phyloP scores from a whole-genome alignment of 139 green algal species.

The Closterium sp. region DNA sequence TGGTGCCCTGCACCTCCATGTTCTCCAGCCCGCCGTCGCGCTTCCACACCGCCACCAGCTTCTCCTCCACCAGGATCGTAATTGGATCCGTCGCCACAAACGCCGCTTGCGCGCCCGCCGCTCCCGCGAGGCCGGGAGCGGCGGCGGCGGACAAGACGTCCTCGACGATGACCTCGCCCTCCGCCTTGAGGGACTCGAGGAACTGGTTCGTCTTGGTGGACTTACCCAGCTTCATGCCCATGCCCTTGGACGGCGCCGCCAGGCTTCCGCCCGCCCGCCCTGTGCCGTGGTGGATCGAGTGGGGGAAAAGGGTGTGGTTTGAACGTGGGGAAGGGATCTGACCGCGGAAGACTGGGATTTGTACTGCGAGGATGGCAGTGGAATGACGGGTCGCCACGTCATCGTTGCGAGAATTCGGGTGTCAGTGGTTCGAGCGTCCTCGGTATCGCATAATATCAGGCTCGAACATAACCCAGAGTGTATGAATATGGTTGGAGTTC shows the following conservation, averaged over 20 bases:
- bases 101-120: neutral
- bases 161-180: constrained; percentile 72
- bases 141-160: constrained; percentile 56
- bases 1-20: constrained; percentile 90
- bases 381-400: neutral
- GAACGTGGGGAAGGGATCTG: neutral
- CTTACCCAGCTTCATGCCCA: constrained; percentile 83
- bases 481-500: neutral
- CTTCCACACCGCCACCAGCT: constrained; percentile 69
- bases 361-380: neutral
- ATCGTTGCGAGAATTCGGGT: neutral
- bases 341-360: neutral
- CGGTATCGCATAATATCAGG: neutral
- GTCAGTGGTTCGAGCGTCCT: neutral
- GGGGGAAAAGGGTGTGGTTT: neutral
- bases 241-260: constrained; percentile 34
- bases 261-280: neutral
- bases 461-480: neutral
- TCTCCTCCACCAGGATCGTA: constrained; percentile 57
- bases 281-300: neutral
- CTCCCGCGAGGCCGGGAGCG: neutral
- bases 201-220: constrained; percentile 73
- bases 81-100: constrained; percentile 61
- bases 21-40: constrained; percentile 88
- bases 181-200: constrained; percentile 76